Base-by-base conservation (phyloP, 2,329 filamentous ascomycete species). In the Alternaria consortialis region DNA sequence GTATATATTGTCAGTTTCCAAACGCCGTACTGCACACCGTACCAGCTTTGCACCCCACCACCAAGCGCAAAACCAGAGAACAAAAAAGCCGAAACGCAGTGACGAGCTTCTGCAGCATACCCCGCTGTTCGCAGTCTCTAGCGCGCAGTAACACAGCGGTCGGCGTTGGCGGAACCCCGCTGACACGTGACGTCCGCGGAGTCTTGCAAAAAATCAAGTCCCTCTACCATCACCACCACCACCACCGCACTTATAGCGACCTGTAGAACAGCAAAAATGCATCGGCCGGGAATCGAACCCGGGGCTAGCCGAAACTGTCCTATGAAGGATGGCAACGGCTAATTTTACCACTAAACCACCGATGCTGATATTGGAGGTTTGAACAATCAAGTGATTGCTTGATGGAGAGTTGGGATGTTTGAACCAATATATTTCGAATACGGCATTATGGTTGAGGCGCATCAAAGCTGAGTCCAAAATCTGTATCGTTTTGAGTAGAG, bases 331-430 rank as follows among this genome's bases (percentile, higher is more conserved):
- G 67, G 67, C 67, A 70, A 70, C 67, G 67, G 67, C 67, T 70
- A 70, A 70, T 70, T 70, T 70, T 70, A 70, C 67, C 67, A 70
- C 67, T 70, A 70, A 70, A 70, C 67, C 51, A 54, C 50, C 56
- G 43, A 59, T 54, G 55, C 55, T 31, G 25, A 39, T 32, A 25
- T 40, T 47, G 44, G 27, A 47, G 46, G 32, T 43, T 17, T 31
- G 11, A 55, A 25, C 36, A n/a, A n/a, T 31, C n/a, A 1, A 7
- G 4, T 36, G 29, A 5, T 56, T 29, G 31, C 23, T 51, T 27
- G 53, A 56, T 51, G 53, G n/a, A 15, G 25, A 3, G 11, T 2
- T n/a, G 7, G n/a, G 4, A 4, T 6, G n/a, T 31, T 31, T 7
- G 7, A 6, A 3, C 1, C 1, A 23, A 8, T 40, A 47, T 20